Conservation (phyloP, 768 basidiomycete species). For the Tylopilus cervinicoccineus region DNA sequence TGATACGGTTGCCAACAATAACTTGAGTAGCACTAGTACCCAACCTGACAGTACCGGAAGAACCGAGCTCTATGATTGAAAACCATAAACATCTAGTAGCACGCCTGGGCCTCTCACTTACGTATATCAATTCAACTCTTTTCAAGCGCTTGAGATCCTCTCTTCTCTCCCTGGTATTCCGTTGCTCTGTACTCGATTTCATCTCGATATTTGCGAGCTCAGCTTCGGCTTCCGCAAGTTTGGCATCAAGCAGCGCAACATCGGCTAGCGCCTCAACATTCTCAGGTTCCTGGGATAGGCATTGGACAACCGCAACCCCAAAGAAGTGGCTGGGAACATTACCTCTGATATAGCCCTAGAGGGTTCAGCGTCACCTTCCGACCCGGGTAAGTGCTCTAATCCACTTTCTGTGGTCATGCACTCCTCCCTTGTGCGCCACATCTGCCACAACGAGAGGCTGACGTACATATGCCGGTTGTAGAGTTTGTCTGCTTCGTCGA, state of each 20-base stretch:
- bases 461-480: conserved; percentile 90
- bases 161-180: conserved; percentile 61
- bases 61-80: conserved; percentile 59
- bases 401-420: conserved; percentile 94
- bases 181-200: conserved; percentile 47
- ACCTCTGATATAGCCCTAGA: conserved; percentile 45
- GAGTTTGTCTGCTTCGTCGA: conserved; percentile 91
- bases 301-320: background rate
- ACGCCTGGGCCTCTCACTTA: conserved; percentile 36
- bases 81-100: background rate
- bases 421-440: conserved; percentile 95
- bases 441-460: conserved; percentile 83
- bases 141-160: conserved; percentile 85
- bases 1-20: conserved; percentile 89
- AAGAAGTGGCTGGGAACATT: conserved; percentile 10
- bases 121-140: conserved; percentile 91
- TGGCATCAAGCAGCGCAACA: conserved; percentile 65
- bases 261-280: conserved; percentile 66
- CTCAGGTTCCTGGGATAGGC: conserved; percentile 48
- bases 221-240: conserved; percentile 66
- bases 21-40: conserved; percentile 90
- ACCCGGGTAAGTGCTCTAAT: conserved; percentile 71
- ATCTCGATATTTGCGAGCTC: conserved; percentile 48
- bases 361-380: conserved; percentile 53
- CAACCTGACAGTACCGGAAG: conserved; percentile 83